These are phyloP conservation scores for Trichophaea hybrida DNA, from an alignment of 2,329 filamentous ascomycete species.

Conservation along the genomic window DNA sequence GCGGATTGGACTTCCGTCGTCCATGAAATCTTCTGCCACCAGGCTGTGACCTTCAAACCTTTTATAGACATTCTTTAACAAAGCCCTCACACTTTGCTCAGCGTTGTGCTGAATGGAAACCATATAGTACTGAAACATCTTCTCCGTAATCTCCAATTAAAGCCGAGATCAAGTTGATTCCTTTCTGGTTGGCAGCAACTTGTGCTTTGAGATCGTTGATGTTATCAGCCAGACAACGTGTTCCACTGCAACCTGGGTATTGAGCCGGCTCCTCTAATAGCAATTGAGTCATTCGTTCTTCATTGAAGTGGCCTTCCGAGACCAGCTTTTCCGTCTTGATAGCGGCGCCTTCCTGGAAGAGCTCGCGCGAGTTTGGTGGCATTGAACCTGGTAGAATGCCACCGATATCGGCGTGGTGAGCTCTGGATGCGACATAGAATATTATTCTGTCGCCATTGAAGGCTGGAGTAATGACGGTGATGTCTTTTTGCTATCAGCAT, in stretches of 20 bases:
- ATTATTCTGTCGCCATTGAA: slow-evolving; percentile 62
- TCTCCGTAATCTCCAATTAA: slow-evolving; percentile 68
- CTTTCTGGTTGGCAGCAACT: slow-evolving; percentile 74
- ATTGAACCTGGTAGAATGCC: slow-evolving; percentile 71
- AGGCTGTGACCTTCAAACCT: slow-evolving; percentile 58
- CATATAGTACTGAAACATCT: slow-evolving; percentile 72
- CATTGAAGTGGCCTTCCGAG: slow-evolving; percentile 62
- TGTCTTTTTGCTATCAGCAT: slow-evolving; percentile 37
- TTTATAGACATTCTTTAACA: slow-evolving; percentile 57
- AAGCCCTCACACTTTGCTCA: slow-evolving; percentile 56
- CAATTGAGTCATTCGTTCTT: slow-evolving; percentile 56
- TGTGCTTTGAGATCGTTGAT: slow-evolving; percentile 77
- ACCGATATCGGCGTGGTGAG: slow-evolving; percentile 73
- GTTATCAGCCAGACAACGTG: slow-evolving; percentile 66
- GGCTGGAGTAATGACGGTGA: slow-evolving; percentile 66
- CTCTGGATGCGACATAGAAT: slow-evolving; percentile 68
- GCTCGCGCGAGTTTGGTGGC: slow-evolving; percentile 57
- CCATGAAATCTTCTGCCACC: slow-evolving; percentile 67
- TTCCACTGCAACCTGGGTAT: slow-evolving; percentile 62
- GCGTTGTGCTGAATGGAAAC: slow-evolving; percentile 67
- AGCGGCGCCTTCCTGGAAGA: slow-evolving; percentile 50
- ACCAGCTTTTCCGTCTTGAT: slow-evolving; percentile 58
- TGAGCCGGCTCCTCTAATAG: slow-evolving; percentile 59
- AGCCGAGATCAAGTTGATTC: slow-evolving; percentile 59
- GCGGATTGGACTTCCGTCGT: slow-evolving; percentile 65